phyloP scores from a whole-genome alignment of 2,329 filamentous ascomycete species.

The Salinomyces thailandicus region DNA sequence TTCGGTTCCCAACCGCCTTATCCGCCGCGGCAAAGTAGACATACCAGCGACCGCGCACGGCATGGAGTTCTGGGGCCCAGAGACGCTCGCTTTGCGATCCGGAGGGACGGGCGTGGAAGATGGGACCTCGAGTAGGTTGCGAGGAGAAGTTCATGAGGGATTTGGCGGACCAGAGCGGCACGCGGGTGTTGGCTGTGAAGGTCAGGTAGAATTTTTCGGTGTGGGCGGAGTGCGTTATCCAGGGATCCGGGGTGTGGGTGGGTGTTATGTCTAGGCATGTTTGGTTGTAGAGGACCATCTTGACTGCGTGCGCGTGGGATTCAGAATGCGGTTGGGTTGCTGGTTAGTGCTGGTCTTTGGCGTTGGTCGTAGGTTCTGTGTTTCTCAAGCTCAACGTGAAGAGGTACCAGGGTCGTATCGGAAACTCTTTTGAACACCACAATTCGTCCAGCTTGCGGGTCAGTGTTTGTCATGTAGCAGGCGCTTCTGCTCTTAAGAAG shows the following conservation, averaged over 20 bases:
- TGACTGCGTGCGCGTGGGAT: no score
- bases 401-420: no score
- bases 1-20: conserved; percentile 33
- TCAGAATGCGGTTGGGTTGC: no score
- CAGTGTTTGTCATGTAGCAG: no score
- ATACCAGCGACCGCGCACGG: conserved; percentile 43
- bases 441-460: no score
- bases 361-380: no score
- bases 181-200: conserved; percentile 34
- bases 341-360: no score
- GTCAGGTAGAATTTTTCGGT: conserved; percentile 37
- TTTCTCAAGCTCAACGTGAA: no score
- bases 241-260: conserved; percentile 34
- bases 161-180: conserved; percentile 36
- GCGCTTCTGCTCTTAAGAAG: no score
- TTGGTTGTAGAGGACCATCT: conserved; percentile 20
- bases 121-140: conserved; percentile 27
- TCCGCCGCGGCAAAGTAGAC: conserved; percentile 40
- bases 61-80: conserved; percentile 48
- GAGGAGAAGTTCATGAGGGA: conserved; percentile 32
- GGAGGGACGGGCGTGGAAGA: conserved; percentile 24
- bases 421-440: no score
- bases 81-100: conserved; percentile 21
- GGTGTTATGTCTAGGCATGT: conserved; percentile 34
- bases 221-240: conserved; percentile 28